Evolutionary conservation across 768 basidiomycete genomes (phyloP), one percentile per base, ranked within the genome.

Genomic region (Boletus vinaceobasis): DNA sequence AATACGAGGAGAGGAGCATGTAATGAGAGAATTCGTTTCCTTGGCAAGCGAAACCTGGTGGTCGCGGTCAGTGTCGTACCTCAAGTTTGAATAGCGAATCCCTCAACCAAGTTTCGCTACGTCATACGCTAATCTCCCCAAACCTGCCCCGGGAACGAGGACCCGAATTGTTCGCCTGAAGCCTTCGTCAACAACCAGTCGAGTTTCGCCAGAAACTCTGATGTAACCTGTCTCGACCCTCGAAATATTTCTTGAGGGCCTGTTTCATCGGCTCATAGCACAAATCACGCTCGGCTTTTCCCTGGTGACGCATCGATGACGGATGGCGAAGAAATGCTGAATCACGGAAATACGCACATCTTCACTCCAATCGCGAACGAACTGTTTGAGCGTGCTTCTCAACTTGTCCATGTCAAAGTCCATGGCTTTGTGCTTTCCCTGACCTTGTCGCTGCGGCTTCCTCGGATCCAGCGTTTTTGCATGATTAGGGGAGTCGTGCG

Each of bases 1-100:
- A 90, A 65, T 86, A 87, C 5, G 95, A 97, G 2, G 89, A 78
- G 5, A 98, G 82, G 13, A 98, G 80, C 93, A 95, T 96, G 71
- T 92, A 93, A 60, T 95, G 89, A 32, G 91, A 93, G 68, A 97
- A 97, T 71, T 98, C 95, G 66, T 97, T 97, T 21, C 90, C 94
- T 70, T 96, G 94, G 59, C 89, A 93, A 1, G 88, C 73, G 61
- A 93, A 98, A 4, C 94, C 94, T 93, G 44, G 49, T 9, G 44
- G 1, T 43, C 46, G 37, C 11, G 14, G 40, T 58, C n/a, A 56
- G 40, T 8, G n/a, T 21, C 14, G 6, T n/a, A 21, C 29, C 4
- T 43, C 21, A 14, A 48, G 14, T 6, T 4, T 3, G 35, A 21
- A 51, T 13, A 44, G 46, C 44, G 38, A 33, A 39, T 47, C 29